Percentiles rank a stretch among this genome's conserved stretches.
Conservation (phyloP, 176 grass and related monocot genomes). For the Triticum dicoccoides region DNA sequence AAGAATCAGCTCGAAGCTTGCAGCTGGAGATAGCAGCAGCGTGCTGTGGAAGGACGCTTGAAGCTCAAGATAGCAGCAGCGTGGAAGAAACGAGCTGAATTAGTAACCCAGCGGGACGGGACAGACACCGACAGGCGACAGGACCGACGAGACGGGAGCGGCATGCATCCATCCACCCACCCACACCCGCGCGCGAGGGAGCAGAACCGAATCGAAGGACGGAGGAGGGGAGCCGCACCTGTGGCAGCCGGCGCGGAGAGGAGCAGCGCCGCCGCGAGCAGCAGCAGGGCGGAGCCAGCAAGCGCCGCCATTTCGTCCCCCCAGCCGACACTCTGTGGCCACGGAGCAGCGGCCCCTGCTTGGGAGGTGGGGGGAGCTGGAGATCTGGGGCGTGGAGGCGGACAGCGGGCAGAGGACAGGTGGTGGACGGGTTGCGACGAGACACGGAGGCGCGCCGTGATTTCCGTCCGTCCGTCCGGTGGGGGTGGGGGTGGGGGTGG, state of each 20-base stretch:
- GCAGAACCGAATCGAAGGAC: not conserved
- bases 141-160: not conserved
- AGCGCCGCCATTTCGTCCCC: constrained; percentile 31
- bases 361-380: too few relatives aligned
- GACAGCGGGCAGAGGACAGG: not conserved
- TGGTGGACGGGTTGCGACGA: not conserved
- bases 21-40: too few relatives aligned
- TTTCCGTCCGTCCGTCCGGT: not conserved
- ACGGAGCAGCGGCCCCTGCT: too few relatives aligned
- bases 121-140: constrained; percentile 19
- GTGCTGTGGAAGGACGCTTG: not conserved
- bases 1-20: not conserved
- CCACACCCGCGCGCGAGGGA: not conserved
- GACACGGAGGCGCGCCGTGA: not conserved
- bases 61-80: not conserved
- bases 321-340: not conserved
- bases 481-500: too few relatives aligned
- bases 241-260: constrained; percentile 45
- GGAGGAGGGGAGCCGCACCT: constrained; percentile 21
- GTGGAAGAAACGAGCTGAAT: not conserved
- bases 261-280: constrained; percentile 43
- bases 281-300: constrained; percentile 17
- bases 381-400: not conserved
- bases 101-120: not conserved
- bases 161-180: not conserved